Percentiles rank a stretch among this genome's conserved stretches.
These are phyloP conservation scores for Terana coerulea DNA, from an alignment of 768 basidiomycete genomes.

Conservation along the genomic window DNA sequence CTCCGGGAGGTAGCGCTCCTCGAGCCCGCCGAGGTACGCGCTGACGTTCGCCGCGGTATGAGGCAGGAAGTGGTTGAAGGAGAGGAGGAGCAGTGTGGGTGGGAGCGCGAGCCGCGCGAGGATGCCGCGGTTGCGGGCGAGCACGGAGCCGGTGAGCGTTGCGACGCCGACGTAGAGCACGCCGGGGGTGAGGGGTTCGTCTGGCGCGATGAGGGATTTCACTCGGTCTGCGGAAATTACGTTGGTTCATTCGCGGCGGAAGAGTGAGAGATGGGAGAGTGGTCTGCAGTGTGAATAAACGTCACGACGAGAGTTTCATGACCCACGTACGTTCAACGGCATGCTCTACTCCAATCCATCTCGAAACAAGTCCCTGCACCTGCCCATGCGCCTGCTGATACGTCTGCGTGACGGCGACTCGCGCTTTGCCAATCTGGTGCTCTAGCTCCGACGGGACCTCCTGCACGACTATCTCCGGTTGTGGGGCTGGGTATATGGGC, in stretches of 20 bases:
- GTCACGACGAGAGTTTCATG: no score
- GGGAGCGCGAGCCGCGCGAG: constrained; percentile 72
- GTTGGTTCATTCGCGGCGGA: no score
- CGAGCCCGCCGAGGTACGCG: constrained; percentile 61
- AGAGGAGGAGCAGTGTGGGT: constrained; percentile 63
- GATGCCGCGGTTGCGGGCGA: constrained; percentile 74
- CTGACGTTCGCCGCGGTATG: constrained; percentile 70
- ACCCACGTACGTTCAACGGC: constrained; percentile 80
- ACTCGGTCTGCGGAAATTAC: constrained; percentile 84
- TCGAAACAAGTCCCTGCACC: constrained; percentile 69
- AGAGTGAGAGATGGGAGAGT: no score
- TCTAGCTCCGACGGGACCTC: constrained; percentile 75
- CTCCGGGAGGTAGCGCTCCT: constrained; percentile 65
- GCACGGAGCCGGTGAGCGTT: constrained; percentile 82
- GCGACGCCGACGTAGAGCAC: constrained; percentile 87
- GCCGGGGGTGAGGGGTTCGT: constrained; percentile 87
- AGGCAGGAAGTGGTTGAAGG: constrained; percentile 84
- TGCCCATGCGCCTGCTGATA: constrained; percentile 56
- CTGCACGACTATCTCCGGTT: constrained; percentile 43
- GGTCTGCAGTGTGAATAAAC: no score
- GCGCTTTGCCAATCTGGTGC: constrained; percentile 67
- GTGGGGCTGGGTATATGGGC: neutral
- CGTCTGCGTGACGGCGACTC: constrained; percentile 54
- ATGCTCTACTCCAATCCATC: constrained; percentile 85
- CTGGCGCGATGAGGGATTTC: constrained; percentile 68